These are phyloP conservation scores for Lactarius hatsudake DNA, from an alignment of 768 basidiomycete genomes.

Conservation along the genomic window DNA sequence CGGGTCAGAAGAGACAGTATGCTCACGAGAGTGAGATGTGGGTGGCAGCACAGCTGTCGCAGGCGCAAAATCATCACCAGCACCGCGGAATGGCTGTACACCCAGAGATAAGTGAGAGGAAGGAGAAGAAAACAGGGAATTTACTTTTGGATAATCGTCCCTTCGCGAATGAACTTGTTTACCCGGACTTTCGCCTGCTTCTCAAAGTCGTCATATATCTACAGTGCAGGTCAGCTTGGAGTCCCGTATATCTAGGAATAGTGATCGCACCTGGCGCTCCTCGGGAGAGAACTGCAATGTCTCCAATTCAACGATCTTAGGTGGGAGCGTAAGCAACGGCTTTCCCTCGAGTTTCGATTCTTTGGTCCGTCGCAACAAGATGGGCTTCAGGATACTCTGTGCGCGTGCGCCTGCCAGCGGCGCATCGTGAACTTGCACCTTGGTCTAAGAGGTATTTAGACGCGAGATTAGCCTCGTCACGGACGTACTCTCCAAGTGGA, in stretches of 20 bases:
- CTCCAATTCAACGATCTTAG: constrained; percentile 57
- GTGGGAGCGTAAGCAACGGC: constrained; percentile 62
- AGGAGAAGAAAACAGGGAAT: constrained; percentile 6
- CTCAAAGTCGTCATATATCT: constrained; percentile 62
- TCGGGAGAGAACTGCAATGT: constrained; percentile 61
- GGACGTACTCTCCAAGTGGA: not conserved
- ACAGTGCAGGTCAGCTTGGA: not conserved
- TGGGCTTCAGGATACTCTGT: constrained; percentile 62
- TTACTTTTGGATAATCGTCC: constrained; percentile 69
- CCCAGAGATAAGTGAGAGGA: constrained; percentile 1
- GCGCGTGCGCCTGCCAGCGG: constrained; percentile 64
- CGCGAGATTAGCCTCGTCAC: not conserved
- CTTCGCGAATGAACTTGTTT: constrained; percentile 57
- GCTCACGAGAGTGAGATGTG: constrained; percentile 62
- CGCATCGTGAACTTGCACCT: constrained; percentile 54
- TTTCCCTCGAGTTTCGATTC: constrained; percentile 62
- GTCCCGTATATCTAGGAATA: not conserved
- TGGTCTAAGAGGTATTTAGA: constrained; percentile 37
- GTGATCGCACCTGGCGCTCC: constrained; percentile 53
- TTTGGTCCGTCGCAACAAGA: constrained; percentile 74
- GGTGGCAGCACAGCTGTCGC: constrained; percentile 72
- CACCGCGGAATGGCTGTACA: constrained; percentile 45
- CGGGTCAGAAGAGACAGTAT: constrained; percentile 4
- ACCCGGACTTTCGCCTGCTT: constrained; percentile 51
- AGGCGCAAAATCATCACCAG: constrained; percentile 70